These are phyloP conservation scores for Choanephora cucurbitarum DNA, from an alignment of 371 early-diverging fungal species.

Conservation along the genomic window DNA sequence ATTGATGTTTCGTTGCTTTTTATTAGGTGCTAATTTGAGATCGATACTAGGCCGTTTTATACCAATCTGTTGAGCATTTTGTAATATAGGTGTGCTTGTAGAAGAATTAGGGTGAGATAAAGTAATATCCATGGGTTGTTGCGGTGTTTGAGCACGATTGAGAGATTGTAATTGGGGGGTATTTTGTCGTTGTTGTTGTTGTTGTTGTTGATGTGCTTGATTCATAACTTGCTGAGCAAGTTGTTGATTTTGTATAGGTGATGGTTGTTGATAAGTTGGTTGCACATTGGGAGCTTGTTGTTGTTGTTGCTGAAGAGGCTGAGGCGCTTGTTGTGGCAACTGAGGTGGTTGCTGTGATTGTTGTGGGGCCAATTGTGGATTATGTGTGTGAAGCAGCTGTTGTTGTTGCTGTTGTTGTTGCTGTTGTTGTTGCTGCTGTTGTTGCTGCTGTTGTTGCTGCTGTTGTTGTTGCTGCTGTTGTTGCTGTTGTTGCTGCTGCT, in stretches of 20 bases:
- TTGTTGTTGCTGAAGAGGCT: not conserved
- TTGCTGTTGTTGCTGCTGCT: constrained; percentile 11
- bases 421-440: constrained; percentile 12
- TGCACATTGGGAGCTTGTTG: constrained; percentile 6
- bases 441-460: too few relatives aligned
- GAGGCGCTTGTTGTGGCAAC: constrained; percentile 5
- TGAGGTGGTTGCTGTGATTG: constrained; percentile 4
- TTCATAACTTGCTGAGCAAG: constrained; percentile 28
- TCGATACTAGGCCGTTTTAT: constrained; percentile 41
- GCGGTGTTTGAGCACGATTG: constrained; percentile 2
- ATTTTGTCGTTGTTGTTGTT: constrained; percentile 19
- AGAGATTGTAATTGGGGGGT: constrained; percentile 4
- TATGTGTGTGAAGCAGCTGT: constrained; percentile 1
- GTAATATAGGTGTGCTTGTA: constrained; percentile 10
- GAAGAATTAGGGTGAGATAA: not conserved
- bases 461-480: constrained; percentile 14
- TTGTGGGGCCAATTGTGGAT: constrained; percentile 1
- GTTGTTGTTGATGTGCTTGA: constrained; percentile 12
- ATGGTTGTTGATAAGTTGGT: constrained; percentile 2
- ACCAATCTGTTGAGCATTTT: not conserved
- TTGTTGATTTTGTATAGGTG: constrained; percentile 18
- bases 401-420: constrained; percentile 11
- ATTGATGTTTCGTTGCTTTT: constrained; percentile 26
- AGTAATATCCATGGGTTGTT: constrained; percentile 2
- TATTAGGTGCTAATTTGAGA: constrained; percentile 44